Evolutionary conservation across 2,329 filamentous ascomycete species (phyloP), one percentile per base, ranked within the genome.

Genomic region (Talaromyces piceae): DNA sequence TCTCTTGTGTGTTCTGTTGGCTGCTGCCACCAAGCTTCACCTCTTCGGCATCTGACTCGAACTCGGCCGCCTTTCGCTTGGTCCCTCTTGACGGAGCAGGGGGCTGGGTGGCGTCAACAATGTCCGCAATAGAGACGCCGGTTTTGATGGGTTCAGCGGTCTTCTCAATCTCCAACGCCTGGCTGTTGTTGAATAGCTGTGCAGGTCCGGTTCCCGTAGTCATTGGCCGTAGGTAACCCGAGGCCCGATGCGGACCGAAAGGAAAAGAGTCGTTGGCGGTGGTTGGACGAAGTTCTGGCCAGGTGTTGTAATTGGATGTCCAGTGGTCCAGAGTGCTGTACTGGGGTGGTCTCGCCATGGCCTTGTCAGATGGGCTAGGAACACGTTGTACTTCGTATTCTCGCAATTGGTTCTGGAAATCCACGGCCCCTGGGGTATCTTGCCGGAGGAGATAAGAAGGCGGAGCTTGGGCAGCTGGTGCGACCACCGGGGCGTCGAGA

Each of bases 61-160:
- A 63, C 23, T 67, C 61, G 45, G 53, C 52, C n/a, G 59, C 61
- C 50, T 66, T 65, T 44, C 67, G 60, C 55, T 69, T n/a, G n/a
- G n/a, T n/a, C n/a, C n/a, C n/a, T n/a, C n/a, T 69, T 27, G 59
- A 25, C 4, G 55, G 41, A 20, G 37, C 37, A 33, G 27, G 25
- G 18, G 45, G 13, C 8, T 41, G 4, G 37, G 30, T 46, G 37
- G n/a, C 33, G 43, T 58, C 54, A 41, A 56, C 51, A 45, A 57
- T 57, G 31, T 58, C 56, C 22, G 56, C 41, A 16, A 58, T 57
- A 3, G 57, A 56, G 13, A 57, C 39, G 6, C 57, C 50, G n/a
- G 52, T 57, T 4, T 45, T 54, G 37, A 47, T 41, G 3, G 41
- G 13, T 20, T 33, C 31, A n/a, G 33, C 13, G 8, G 43, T 12